Evolutionary conservation across 148 eudicot species (phyloP).

Genomic region (Silene conica): DNA sequence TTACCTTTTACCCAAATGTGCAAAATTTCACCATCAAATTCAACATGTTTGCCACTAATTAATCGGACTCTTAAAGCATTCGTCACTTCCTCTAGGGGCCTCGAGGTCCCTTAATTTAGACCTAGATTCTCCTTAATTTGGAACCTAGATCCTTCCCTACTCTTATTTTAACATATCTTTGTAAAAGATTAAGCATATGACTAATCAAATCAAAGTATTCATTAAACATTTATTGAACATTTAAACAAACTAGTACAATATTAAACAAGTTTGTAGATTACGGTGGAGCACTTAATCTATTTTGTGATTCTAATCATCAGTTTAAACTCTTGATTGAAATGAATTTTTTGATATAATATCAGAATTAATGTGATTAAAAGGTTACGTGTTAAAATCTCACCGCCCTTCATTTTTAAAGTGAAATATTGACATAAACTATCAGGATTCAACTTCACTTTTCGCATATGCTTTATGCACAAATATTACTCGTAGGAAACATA

Average conservation of each 20-base stretch:
- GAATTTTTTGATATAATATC: too few species aligned
- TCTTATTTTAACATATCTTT: not conserved
- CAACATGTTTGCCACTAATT: slow-evolving; percentile 2
- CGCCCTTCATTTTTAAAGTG: too few species aligned
- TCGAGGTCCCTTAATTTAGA: not conserved
- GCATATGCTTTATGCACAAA: too few species aligned
- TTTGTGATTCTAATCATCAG: too few species aligned
- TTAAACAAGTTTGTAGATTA: too few species aligned
- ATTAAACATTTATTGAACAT: not conserved
- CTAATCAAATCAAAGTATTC: not conserved
- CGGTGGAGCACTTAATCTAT: too few species aligned
- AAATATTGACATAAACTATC: too few species aligned
- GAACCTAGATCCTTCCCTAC: not conserved
- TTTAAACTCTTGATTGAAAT: too few species aligned
- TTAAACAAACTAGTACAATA: not conserved
- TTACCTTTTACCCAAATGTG: not conserved
- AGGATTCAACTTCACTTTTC: too few species aligned
- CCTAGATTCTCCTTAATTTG: not conserved
- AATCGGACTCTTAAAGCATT: not conserved
- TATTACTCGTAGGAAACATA: too few species aligned
- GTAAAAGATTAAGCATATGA: not conserved
- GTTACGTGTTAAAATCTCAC: too few species aligned
- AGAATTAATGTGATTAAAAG: too few species aligned
- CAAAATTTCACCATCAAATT: not conserved
- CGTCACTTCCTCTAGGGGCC: not conserved